phyloP scores from a whole-genome alignment of 371 early-diverging fungal genomes.

The Actinomortierella wolfii region DNA sequence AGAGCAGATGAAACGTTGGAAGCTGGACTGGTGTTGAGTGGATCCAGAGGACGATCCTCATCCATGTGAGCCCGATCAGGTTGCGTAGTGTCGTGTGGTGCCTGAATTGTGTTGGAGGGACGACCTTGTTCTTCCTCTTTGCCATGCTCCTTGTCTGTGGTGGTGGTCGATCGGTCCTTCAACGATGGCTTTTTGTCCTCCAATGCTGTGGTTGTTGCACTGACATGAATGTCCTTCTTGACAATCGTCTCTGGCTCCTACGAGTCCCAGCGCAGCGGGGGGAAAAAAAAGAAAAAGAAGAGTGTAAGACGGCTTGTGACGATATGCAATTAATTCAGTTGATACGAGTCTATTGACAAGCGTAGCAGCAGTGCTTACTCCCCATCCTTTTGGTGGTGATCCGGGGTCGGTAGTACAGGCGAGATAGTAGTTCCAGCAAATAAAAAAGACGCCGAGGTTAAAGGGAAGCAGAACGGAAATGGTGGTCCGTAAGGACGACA shows the following conservation, averaged over 20 bases:
- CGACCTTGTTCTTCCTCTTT: no score
- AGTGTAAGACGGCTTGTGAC: not conserved
- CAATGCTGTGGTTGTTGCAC: no score
- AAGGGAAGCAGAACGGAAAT: slow-evolving; percentile 30
- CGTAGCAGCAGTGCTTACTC: slow-evolving; percentile 25
- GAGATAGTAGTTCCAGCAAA: slow-evolving; percentile 75
- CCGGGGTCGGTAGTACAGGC: slow-evolving; percentile 84
- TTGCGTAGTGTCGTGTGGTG: no score
- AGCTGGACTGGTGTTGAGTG: slow-evolving; percentile 3
- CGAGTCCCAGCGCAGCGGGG: no score
- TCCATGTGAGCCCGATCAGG: no score
- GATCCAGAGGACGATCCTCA: no score
- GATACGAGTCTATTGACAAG: not conserved
- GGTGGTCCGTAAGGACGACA: slow-evolving; percentile 26
- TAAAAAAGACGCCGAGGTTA: slow-evolving; percentile 35
- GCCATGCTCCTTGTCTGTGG: no score
- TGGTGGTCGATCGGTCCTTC: no score
- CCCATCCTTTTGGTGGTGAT: slow-evolving; percentile 73
- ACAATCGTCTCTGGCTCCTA: not conserved
- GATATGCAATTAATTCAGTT: slow-evolving; percentile 1
- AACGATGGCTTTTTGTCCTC: no score
- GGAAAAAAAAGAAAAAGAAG: slow-evolving; percentile 4
- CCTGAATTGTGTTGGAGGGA: no score
- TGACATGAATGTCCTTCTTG: no score
- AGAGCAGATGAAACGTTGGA: no score